A percentile compares a stretch with the other conserved stretches of the same genome.
Evolutionary conservation across 345 rosid genomes (phyloP).

Genomic region (Dipteronia dyeriana): DNA sequence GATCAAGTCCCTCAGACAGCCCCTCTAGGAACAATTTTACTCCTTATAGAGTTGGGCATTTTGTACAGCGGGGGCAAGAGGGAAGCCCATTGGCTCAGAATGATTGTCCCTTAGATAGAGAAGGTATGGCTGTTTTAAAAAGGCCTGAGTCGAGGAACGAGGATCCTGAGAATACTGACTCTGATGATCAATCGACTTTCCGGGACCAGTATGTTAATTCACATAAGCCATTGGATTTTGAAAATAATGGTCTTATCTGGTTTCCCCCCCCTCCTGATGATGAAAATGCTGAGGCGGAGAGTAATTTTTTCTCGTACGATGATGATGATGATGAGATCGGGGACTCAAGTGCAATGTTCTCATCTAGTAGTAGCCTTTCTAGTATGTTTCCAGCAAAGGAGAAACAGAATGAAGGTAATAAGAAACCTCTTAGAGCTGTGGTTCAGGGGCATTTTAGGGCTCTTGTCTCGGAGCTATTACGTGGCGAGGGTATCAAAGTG

Average conservation of each 20-base stretch:
- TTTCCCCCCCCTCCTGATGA: slow-evolving; percentile 89
- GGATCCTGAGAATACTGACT: slow-evolving; percentile 54
- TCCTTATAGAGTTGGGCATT: slow-evolving; percentile 65
- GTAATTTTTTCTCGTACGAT: slow-evolving; percentile 67
- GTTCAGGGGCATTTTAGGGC: slow-evolving; percentile 93
- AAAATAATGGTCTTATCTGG: slow-evolving; percentile 84
- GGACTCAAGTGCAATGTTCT: slow-evolving; percentile 69
- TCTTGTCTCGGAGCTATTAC: slow-evolving; percentile 88
- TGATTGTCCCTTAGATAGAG: slow-evolving; percentile 54
- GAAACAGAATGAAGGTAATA: slow-evolving; percentile 62
- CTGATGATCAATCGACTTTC: slow-evolving; percentile 37
- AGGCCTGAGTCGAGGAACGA: slow-evolving; percentile 46
- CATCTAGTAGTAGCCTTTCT: slow-evolving; percentile 81
- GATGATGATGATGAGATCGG: slow-evolving; percentile 90
- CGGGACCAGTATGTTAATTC: slow-evolving; percentile 41
- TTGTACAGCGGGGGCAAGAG: slow-evolving; percentile 71
- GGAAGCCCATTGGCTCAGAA: slow-evolving; percentile 53
- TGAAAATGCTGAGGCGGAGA: slow-evolving; percentile 76
- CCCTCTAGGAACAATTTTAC: slow-evolving; percentile 85
- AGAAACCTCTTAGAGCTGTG: slow-evolving; percentile 71
- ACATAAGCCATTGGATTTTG: slow-evolving; percentile 74
- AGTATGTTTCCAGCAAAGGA: slow-evolving; percentile 58
- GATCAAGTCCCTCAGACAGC: slow-evolving; percentile 85
- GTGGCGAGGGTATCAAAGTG: slow-evolving; percentile 61
- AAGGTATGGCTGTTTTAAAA: slow-evolving; percentile 53